These are phyloP conservation scores for Hemileccinum rubropunctum DNA, from an alignment of 768 basidiomycete species.

Conservation along the genomic window DNA sequence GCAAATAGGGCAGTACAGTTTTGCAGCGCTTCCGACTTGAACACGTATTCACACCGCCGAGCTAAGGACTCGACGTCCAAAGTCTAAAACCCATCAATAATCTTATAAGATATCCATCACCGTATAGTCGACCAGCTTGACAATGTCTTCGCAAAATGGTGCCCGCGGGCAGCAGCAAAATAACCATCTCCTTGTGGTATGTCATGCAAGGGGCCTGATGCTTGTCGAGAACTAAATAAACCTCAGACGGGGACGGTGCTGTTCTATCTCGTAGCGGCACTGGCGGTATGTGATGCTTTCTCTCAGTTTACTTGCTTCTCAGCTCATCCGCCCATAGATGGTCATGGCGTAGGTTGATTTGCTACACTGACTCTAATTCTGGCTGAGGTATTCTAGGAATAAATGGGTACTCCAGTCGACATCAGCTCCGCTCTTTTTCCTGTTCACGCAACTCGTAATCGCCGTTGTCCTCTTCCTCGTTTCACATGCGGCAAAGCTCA, in stretches of 20 bases:
- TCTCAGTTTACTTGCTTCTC: neutral
- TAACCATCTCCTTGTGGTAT: conserved; percentile 31
- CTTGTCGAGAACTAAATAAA: conserved; percentile 4
- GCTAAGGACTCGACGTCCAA: neutral
- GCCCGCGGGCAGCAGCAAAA: conserved; percentile 31
- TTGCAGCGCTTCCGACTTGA: conserved; percentile 7
- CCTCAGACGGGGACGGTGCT: conserved; percentile 67
- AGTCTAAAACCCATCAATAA: neutral
- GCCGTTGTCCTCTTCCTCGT: conserved; percentile 72
- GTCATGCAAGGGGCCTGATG: conserved; percentile 9
- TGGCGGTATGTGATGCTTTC: conserved; percentile 58
- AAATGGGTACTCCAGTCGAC: conserved; percentile 89
- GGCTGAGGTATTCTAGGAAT: conserved; percentile 48
- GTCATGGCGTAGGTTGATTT: conserved; percentile 70
- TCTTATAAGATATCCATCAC: neutral
- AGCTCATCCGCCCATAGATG: conserved; percentile 52
- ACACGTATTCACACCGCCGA: neutral
- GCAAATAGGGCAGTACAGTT: neutral
- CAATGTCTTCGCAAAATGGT: conserved; percentile 28
- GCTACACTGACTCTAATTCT: conserved; percentile 17
- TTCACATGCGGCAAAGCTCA: conserved; percentile 58
- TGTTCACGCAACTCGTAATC: conserved; percentile 76
- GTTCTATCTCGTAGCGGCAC: conserved; percentile 88
- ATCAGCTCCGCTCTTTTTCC: conserved; percentile 79
- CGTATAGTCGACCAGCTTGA: neutral